Conservation (phyloP, 164 flowering plant species). For the Hamamelis virginiana region DNA sequence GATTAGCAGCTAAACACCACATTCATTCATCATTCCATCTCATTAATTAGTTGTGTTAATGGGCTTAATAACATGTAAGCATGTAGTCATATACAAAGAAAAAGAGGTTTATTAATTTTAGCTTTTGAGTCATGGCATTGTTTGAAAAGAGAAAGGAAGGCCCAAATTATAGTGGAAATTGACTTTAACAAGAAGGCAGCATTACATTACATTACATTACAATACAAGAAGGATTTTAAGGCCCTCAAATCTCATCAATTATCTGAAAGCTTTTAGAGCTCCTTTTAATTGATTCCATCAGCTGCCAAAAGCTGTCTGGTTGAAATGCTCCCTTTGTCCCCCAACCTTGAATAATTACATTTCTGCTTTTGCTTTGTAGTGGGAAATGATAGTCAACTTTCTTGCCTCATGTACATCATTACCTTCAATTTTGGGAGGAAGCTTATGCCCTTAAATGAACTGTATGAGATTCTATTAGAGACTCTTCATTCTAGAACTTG, state of each 20-base stretch:
- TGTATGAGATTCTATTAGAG: constrained; percentile 14
- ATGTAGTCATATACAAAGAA: neutral
- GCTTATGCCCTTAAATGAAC: constrained; percentile 21
- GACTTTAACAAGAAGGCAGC: constrained; percentile 28
- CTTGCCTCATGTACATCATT: constrained; percentile 22
- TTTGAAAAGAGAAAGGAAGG: neutral
- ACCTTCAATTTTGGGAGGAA: constrained; percentile 16
- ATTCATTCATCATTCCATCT: neutral
- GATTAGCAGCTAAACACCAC: constrained; percentile 18
- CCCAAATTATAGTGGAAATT: constrained; percentile 2
- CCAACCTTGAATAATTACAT: constrained; percentile 28
- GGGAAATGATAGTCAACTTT: constrained; percentile 31
- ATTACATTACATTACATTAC: neutral
- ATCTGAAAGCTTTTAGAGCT: constrained; percentile 13
- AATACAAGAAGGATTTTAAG: neutral
- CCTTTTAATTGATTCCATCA: too few relatives aligned
- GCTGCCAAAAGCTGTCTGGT: constrained; percentile 28
- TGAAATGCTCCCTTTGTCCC: constrained; percentile 29
- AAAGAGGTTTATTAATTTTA: neutral
- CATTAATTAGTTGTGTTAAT: neutral
- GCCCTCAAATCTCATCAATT: constrained; percentile 16
- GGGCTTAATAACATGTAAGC: neutral
- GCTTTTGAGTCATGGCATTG: constrained; percentile 2
- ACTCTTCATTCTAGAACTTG: neutral
- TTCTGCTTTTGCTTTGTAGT: constrained; percentile 25